Evolutionary conservation across 805 yeast genomes (phyloP), one percentile per base, ranked within the genome.

Genomic region (Suhomyces sp.): DNA sequence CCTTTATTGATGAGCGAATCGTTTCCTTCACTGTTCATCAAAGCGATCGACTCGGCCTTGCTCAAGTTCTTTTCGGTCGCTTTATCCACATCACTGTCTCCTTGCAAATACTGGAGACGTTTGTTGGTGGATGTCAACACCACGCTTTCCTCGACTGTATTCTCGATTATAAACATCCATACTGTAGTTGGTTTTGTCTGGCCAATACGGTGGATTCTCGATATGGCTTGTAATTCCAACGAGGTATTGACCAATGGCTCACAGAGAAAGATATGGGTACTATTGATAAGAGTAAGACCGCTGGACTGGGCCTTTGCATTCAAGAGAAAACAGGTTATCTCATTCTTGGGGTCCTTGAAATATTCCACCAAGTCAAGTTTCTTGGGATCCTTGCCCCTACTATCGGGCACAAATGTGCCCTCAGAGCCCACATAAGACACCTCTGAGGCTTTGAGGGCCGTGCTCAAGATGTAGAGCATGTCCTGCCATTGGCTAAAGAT

Each of bases 171-270:
- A 72, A 93, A 91, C 82, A 88, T 86, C 97, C 98, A 94, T 1
- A 93, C 96, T 1, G 85, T 87, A 0, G 99, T 94, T 13, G 82
- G 84, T 44, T 78, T 74, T 2, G 77, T 79, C 68, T 94, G 99
- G 0, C 99, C 99, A 64, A 93, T 92, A 57, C 99, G 74, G 65
- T 93, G 97, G 44, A 94, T 84, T 57, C 99, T 80, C 48, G 96
- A 89, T 50, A 92, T 87, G 0, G 98, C 97, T 66, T 93, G 99
- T 13, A 90, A 66, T 60, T 94, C 98, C 47, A 91, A 76, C 2
- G 96, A 87, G 0, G 92, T 83, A 62, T 91, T 91, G 13, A 94
- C 86, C 53, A 94, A 76, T 1, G 99, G 98, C 70, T 94, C 99
- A 67, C 97, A 88, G 5, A 94, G 67, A 56, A 92, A 87, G 0